Conservation (phyloP, 192 early-diverging fungal species). For the Coemansia sp. region DNA sequence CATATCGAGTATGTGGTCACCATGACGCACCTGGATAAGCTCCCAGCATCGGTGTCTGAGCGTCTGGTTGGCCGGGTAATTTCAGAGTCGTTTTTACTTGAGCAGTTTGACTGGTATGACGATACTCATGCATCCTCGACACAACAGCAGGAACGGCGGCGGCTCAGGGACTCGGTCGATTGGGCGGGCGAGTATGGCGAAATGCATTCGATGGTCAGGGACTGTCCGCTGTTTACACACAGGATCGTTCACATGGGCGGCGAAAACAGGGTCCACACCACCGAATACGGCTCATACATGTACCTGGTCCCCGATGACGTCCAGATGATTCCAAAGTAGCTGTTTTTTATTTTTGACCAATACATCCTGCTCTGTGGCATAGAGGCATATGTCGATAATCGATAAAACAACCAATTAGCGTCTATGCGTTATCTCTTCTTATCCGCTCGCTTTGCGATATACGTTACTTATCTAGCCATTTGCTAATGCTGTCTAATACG, state of each 20-base stretch:
- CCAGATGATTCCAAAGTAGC: conserved; percentile 1
- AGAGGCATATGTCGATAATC: no score
- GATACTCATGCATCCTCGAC: conserved; percentile 4
- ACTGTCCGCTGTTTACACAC: conserved; percentile 52
- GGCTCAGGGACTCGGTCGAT: conserved; percentile 43
- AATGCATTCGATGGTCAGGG: conserved; percentile 66
- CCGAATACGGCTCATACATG: conserved; percentile 40
- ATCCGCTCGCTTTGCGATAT: no score
- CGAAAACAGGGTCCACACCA: conserved; percentile 9
- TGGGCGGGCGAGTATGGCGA: conserved; percentile 65
- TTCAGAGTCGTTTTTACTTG: conserved; percentile 32
- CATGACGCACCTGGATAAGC: conserved; percentile 19
- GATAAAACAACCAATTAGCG: no score
- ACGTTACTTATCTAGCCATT: no score
- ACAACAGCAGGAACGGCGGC: no score
- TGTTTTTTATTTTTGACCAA: no score
- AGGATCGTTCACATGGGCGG: conserved; percentile 7
- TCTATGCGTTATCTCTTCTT: no score
- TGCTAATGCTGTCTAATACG: no score
- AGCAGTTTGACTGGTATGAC: conserved; percentile 35
- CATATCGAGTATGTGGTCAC: conserved; percentile 23
- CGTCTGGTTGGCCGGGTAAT: conserved; percentile 44
- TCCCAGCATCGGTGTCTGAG: conserved; percentile 11
- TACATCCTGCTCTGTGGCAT: no score
- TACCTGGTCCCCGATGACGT: conserved; percentile 33